A percentile compares a stretch with the other conserved stretches of the same genome.
These are phyloP conservation scores for Sparassis latifolia DNA, from an alignment of 1,284 basidiomycete species.

Conservation along the genomic window DNA sequence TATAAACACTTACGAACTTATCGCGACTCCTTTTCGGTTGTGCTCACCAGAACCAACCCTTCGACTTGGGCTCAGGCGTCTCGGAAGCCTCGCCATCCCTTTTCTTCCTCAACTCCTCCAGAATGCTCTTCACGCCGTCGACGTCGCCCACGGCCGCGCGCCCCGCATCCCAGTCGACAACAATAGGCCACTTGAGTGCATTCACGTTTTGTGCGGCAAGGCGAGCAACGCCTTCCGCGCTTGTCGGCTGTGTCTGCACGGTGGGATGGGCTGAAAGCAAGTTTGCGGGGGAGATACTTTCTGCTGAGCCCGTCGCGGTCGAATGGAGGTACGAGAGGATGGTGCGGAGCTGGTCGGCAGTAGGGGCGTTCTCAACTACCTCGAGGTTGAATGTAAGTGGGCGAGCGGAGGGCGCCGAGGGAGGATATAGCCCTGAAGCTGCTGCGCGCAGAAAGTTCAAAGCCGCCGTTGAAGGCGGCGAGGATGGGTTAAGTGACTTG, in stretches of 20 bases:
- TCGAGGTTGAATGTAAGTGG: slow-evolving; percentile 67
- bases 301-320: slow-evolving; percentile 14
- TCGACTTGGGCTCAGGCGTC: slow-evolving; percentile 2
- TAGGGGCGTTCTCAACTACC: slow-evolving; percentile 63
- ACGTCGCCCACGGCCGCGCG: slow-evolving; percentile 57
- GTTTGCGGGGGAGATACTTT: slow-evolving; percentile 26
- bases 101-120: slow-evolving; percentile 55
- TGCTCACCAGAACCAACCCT: slow-evolving; percentile 5
- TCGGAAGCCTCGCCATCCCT: slow-evolving; percentile 47
- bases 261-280: slow-evolving; percentile 54
- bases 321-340: slow-evolving; percentile 56
- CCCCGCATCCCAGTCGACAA: slow-evolving; percentile 74
- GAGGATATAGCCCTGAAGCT: slow-evolving; percentile 54
- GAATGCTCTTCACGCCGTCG: slow-evolving; percentile 57
- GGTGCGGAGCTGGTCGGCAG: slow-evolving; percentile 56
- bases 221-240: slow-evolving; percentile 38
- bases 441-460: slow-evolving; percentile 52
- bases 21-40: no score
- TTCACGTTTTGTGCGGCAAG: slow-evolving; percentile 48
- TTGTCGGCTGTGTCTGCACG: slow-evolving; percentile 35
- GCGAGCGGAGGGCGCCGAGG: slow-evolving; percentile 32
- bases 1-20: no score
- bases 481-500: slow-evolving; percentile 56
- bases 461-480: slow-evolving; percentile 56
- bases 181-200: slow-evolving; percentile 61